Base-by-base conservation (phyloP, 2,329 filamentous ascomycete genomes). In the Colletotrichum sp. region DNA sequence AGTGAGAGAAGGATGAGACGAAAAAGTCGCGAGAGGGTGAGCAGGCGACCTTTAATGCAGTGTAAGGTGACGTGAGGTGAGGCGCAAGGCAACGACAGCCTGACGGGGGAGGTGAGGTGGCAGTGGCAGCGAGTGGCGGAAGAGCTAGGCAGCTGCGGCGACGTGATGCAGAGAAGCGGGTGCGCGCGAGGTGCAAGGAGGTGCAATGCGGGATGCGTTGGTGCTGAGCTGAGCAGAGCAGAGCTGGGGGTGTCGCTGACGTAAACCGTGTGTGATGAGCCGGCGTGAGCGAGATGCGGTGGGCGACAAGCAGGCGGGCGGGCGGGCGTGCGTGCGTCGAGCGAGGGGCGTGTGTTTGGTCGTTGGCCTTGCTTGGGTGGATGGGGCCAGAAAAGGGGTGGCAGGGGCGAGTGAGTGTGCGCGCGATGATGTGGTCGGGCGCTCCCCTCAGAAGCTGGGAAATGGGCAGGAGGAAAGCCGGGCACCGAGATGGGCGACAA, bases 1-100 rank as follows among this genome's bases (percentile, higher is more conserved):
- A 77, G 70, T 79, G 75, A 78, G 79, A 77, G 26, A 79, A 79
- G 77, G 79, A 80, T 76, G 76, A 77, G 79, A 79, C 77, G 77
- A 78, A 76, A 32, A 79, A 76, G 75, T 52, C 28, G 68, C 39
- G 34, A 55, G 34, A 65, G 57, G 39, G 26, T 52, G 34, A 39
- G 60, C 55, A 44, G 63, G 30, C 32, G 73, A 71, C 26, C 66
- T 68, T 75, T 48, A 48, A 75, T 75, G 70, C 70, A 15, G 65
- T 32, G 68, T 57, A 36, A 59, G 55, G 26, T 28, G 52, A 26
- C 2, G 60, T 13, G 28, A 36, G 28, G 32, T 72, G 72, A 75
- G 72, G 73, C 63, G 73, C 70, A 30, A 75, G 73, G 73, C 64
- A 69, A 60, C 60, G 26, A 59, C 65, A 73, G 60, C 24, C 66